These are phyloP conservation scores for Moniliophthora roreri DNA, from an alignment of 1,284 basidiomycete species.

Conservation along the genomic window DNA sequence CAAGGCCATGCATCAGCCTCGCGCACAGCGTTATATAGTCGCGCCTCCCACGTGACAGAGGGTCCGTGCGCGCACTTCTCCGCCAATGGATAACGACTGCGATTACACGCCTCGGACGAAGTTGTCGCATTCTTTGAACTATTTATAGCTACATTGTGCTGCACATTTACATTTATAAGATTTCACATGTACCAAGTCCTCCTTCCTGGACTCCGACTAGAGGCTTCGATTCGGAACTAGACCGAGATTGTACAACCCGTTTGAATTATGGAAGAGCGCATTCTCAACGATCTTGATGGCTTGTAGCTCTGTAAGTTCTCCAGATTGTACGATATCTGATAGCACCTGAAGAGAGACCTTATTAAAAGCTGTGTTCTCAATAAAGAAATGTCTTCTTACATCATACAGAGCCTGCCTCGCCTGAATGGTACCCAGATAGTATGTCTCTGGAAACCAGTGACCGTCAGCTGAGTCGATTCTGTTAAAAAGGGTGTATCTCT, in stretches of 20 bases:
- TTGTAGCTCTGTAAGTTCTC: conserved; percentile 48
- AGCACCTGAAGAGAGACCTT: conserved; percentile 45
- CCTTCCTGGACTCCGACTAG: no score
- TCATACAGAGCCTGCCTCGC: conserved; percentile 59
- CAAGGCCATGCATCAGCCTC: not conserved
- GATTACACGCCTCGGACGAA: no score
- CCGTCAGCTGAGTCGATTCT: conserved; percentile 54
- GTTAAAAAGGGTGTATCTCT: not conserved
- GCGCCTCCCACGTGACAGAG: not conserved
- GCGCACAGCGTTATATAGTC: not conserved
- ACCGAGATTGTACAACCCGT: conserved; percentile 53
- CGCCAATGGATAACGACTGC: no score
- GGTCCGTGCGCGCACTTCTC: no score
- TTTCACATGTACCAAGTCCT: no score
- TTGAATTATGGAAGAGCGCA: conserved; percentile 60
- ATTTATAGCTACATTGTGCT: no score
- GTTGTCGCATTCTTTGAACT: no score
- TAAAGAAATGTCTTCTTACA: conserved; percentile 32
- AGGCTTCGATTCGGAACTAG: conserved; percentile 21
- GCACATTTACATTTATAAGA: no score
- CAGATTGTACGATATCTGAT: conserved; percentile 37
- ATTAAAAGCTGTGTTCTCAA: not conserved
- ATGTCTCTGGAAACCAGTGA: conserved; percentile 78
- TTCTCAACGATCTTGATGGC: conserved; percentile 50
- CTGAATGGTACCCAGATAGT: conserved; percentile 65